Evolutionary conservation across 2,329 filamentous ascomycete genomes (phyloP).

Genomic region (Diplodia intermedia): DNA sequence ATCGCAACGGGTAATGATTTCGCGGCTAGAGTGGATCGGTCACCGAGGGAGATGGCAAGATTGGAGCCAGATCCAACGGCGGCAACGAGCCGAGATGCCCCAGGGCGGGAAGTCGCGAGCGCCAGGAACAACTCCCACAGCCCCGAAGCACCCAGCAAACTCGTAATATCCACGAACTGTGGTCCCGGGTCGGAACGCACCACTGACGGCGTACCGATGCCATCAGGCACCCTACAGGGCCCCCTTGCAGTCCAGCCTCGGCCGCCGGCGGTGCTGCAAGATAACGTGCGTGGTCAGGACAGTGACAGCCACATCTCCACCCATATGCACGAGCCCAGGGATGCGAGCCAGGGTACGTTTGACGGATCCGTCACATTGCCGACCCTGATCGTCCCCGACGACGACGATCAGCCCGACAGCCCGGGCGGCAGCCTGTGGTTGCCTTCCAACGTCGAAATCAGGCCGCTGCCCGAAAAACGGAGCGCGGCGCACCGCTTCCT

Average conservation of each 20-base stretch:
- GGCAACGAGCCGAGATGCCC: not conserved
- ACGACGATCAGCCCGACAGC: conserved; percentile 7
- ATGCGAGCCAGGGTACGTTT: conserved; percentile 3
- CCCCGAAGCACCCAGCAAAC: conserved; percentile 3
- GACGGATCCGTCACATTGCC: conserved; percentile 26
- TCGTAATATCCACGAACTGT: conserved; percentile 10
- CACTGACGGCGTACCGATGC: not conserved
- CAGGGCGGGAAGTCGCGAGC: not conserved
- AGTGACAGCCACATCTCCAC: not conserved
- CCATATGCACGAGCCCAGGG: conserved; percentile 7
- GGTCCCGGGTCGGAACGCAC: not conserved
- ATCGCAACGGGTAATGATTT: not conserved
- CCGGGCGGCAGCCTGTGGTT: conserved; percentile 19
- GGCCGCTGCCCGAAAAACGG: conserved; percentile 3
- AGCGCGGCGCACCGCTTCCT: conserved; percentile 4
- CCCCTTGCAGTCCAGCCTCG: not conserved
- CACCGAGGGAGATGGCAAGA: not conserved
- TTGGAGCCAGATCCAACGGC: not conserved
- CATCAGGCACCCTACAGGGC: not conserved
- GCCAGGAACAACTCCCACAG: not conserved
- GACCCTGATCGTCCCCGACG: conserved; percentile 4
- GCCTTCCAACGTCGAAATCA: conserved; percentile 26
- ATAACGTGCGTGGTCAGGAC: not conserved
- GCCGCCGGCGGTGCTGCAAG: not conserved
- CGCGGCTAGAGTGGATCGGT: not conserved